These are phyloP conservation scores for Penicillium glabrum DNA, from an alignment of 2,329 filamentous ascomycete genomes.

Conservation along the genomic window DNA sequence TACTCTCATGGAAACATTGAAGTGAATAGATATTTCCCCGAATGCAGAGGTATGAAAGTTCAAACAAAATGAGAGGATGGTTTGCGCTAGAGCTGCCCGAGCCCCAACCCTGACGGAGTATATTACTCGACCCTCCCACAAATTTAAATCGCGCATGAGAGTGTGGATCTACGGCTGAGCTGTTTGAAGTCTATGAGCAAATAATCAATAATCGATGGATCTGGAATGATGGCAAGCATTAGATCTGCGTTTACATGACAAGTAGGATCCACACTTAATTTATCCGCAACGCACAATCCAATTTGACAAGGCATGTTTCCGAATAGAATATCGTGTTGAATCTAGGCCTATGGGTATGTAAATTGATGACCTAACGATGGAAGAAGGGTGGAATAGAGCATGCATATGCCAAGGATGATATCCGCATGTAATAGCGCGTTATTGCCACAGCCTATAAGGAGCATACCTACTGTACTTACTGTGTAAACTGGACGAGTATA, in stretches of 20 bases:
- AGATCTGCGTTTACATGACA: neutral
- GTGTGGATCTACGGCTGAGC: neutral
- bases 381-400: neutral
- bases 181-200: neutral
- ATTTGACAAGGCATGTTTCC: neutral
- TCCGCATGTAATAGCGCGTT: neutral
- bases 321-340: neutral
- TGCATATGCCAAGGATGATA: neutral
- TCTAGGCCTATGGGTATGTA: neutral
- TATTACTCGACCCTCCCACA: neutral
- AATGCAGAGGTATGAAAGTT: too few species aligned
- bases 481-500: neutral
- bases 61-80: neutral
- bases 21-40: too few species aligned
- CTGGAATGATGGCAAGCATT: neutral
- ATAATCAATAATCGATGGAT: neutral
- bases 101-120: too few species aligned
- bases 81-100: too few species aligned
- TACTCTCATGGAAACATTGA: too few species aligned
- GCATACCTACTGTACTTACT: neutral
- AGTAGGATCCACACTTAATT: neutral
- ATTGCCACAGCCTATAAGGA: neutral
- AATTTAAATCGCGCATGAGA: neutral
- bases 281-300: neutral
- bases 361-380: neutral